Evolutionary conservation across 108 stramenopile species (phyloP), one percentile per base, ranked within the genome.

Genomic region (Cylindrotheca closterium): DNA sequence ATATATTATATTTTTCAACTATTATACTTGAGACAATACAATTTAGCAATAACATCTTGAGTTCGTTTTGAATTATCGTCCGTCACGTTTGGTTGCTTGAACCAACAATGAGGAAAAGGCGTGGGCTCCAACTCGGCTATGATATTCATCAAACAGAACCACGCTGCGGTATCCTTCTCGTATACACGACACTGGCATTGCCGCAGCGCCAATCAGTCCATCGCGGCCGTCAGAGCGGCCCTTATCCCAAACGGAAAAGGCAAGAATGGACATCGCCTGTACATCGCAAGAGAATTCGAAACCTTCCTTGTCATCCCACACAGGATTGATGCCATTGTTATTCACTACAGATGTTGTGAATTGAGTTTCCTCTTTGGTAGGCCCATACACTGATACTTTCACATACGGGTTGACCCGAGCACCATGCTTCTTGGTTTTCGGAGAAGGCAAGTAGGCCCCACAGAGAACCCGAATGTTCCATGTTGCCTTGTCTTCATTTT

Each of bases 301-400:
- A 25, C 81, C 83, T 1, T 69, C 24, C 63, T 68, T 63, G 30
- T 89, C 87, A 55, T 92, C 80, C 85, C 89, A 97, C 12, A 96
- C 73, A n/a, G 97, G 97, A 77, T 95, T 95, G 57, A 95, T 71
- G 28, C 96, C 93, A 68, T 97, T 97, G 37, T 80, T 86, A 42
- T 77, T 56, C n/a, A 92, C 75, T 12, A 71, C 65, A 5, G 71
- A 55, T 26, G 93, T 95, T 48, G 30, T 51, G 70, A 76, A 50
- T 31, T 81, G 70, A 42, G 57, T 78, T 18, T 65, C 72, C 26
- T 62, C 48, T 8, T 46, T 23, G 27, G 85, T 79, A 18, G 82
- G 83, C 56, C 86, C 88, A 60, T 84, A 87, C 12, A 95, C 50
- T 8, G 81, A 69, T 1, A 95, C 71, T 51, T 68, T 64, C 12